Evolutionary conservation across 2,329 filamentous ascomycete species (phyloP).

Genomic region (Apiospora marii): DNA sequence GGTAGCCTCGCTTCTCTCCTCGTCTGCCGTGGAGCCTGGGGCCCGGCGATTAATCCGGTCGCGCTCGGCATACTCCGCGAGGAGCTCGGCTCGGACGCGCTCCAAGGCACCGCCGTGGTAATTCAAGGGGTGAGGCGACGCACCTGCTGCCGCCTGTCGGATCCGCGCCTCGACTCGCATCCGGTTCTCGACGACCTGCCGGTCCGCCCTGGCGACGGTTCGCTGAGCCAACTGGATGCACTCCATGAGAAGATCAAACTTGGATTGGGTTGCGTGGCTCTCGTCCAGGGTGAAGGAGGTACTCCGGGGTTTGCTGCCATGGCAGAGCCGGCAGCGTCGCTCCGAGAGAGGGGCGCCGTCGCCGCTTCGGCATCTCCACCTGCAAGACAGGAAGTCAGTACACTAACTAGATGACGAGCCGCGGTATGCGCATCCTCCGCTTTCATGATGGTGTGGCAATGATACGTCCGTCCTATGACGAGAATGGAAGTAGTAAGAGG

Average conservation of each 20-base stretch:
- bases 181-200: conserved; percentile 9
- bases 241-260: conserved; percentile 3
- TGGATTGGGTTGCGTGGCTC: neutral
- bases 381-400: neutral
- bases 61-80: neutral
- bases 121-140: too few species aligned
- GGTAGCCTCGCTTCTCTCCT: neutral
- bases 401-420: neutral
- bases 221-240: neutral
- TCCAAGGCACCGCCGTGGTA: neutral
- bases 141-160: too few species aligned
- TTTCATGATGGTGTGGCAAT: neutral
- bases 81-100: neutral
- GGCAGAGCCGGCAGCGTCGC: neutral
- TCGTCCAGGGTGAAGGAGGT: neutral
- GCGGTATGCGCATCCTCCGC: neutral
- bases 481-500: neutral
- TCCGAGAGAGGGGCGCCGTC: neutral
- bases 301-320: neutral
- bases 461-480: neutral
- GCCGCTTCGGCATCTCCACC: conserved; percentile 1
- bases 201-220: neutral
- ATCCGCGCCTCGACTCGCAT: neutral
- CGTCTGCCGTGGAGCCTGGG: neutral
- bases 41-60: neutral